phyloP scores from a whole-genome alignment of 441 rosid genomes.

The Theobroma grandiflorum region DNA sequence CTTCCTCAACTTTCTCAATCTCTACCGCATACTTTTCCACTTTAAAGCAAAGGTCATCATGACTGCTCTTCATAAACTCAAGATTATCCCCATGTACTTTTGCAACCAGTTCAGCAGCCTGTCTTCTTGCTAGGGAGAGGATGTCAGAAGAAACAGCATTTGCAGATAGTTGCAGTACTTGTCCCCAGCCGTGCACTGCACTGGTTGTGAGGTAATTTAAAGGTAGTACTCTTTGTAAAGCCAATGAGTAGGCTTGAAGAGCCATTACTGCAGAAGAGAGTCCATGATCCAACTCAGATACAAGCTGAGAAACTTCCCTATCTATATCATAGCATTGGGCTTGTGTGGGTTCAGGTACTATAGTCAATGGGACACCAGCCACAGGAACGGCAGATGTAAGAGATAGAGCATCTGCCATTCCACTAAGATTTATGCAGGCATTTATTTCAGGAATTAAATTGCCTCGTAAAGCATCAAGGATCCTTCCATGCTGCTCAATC shows the following conservation, averaged over 20 bases:
- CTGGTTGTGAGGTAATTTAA: slow-evolving; percentile 88
- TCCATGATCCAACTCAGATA: slow-evolving; percentile 78
- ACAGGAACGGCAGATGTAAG: slow-evolving; percentile 90
- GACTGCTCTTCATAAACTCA: slow-evolving; percentile 62
- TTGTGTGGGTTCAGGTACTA: slow-evolving; percentile 99
- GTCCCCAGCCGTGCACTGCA: slow-evolving; percentile 87
- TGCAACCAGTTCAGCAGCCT: slow-evolving; percentile 81
- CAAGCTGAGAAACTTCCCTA: slow-evolving; percentile 79
- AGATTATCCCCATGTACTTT: slow-evolving; percentile 60
- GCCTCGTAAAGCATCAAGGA: slow-evolving; percentile 85
- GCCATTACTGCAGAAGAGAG: slow-evolving; percentile 75
- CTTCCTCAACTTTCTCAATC: slow-evolving; percentile 74
- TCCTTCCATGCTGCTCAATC: slow-evolving; percentile 93
- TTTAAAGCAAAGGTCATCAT: slow-evolving; percentile 73
- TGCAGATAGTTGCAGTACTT: slow-evolving; percentile 84
- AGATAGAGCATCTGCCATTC: slow-evolving; percentile 64
- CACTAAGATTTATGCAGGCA: slow-evolving; percentile 56
- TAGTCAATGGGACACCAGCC: slow-evolving; percentile 91
- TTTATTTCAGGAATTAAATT: slow-evolving; percentile 77
- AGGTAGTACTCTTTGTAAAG: slow-evolving; percentile 91
- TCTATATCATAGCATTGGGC: slow-evolving; percentile 92
- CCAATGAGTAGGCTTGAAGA: slow-evolving; percentile 80
- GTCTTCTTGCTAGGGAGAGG: slow-evolving; percentile 80
- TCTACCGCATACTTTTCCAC: slow-evolving; percentile 75
- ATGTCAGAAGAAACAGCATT: slow-evolving; percentile 77